Evolutionary conservation across 805 yeast genomes (phyloP), one percentile per base, ranked within the genome.

Genomic region (Metschnikowia shivogae): DNA sequence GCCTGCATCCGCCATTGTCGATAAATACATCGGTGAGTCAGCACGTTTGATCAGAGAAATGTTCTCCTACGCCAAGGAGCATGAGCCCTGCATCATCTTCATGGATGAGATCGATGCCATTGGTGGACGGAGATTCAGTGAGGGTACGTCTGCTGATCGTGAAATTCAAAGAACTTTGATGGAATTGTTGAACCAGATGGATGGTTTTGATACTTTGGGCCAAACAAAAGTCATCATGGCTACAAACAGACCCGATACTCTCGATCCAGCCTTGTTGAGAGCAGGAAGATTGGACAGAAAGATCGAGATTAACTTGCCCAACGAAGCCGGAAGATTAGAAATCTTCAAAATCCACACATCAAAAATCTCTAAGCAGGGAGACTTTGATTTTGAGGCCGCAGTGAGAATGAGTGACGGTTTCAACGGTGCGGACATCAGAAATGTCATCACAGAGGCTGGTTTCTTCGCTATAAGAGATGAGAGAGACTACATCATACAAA

Each of bases 61-160:
- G 98, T 92, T 92, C 69, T 85, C 95, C 42, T 93, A 92, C 69
- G 99, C 98, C 34, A 89, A 82, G 63, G 99, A 92, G 61, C 98
- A 92, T 65, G 98, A 87, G 64, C 98, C 98, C 13, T 92, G 98
- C 70, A 90, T 93, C 62, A 93, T 92, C 46, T 92, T 92, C 64
- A 90, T 92, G 96, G 99, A 92, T 72, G 99, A 92, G 75, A 83
- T 92, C 52, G 99, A 93, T 73, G 99, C 99, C 47, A 92, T 92
- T 67, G 99, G 99, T 62, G 99, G 99, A 40, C 82, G 99, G 60
- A 81, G 99, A 67, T 92, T 92, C 68, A 82, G 92, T 55, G 99
- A 92, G 67, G 99, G 99, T 70, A 92, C 98, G 1, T 87, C 96
- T 7, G 98, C 99, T 3, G 99, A 92, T 70, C 85, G 99, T 68